Conservation (phyloP, 768 basidiomycete species). For the Mycena metata region DNA sequence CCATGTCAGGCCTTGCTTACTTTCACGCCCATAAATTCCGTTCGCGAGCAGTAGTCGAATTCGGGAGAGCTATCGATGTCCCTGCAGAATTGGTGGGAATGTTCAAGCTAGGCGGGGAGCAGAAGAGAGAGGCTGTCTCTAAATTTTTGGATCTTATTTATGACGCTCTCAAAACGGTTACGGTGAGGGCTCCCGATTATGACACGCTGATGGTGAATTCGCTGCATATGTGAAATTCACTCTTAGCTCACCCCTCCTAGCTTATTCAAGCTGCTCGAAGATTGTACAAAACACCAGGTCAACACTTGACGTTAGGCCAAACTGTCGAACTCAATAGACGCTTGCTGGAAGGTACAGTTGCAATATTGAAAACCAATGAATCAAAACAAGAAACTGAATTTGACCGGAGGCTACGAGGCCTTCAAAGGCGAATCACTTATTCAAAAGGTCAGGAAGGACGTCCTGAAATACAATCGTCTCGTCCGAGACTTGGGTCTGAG, state of each 20-base stretch:
- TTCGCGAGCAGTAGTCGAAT: constrained; percentile 96
- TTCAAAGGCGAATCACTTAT: constrained; percentile 95
- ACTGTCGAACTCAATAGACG: constrained; percentile 96
- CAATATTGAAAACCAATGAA: no score
- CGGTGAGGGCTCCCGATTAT: constrained; percentile 94
- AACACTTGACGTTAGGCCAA: constrained; percentile 93
- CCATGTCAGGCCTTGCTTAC: constrained; percentile 58
- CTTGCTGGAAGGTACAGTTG: constrained; percentile 78
- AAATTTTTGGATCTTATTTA: constrained; percentile 93
- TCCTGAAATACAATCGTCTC: constrained; percentile 90
- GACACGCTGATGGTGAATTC: constrained; percentile 93
- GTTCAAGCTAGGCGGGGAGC: constrained; percentile 89
- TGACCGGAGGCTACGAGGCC: constrained; percentile 67
- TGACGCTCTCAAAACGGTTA: constrained; percentile 95
- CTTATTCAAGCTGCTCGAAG: constrained; percentile 95
- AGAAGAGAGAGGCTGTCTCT: constrained; percentile 91
- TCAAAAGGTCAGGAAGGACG: constrained; percentile 80
- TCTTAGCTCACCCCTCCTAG: constrained; percentile 54
- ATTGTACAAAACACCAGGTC: constrained; percentile 93
- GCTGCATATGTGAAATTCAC: constrained; percentile 1
- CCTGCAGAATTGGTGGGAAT: constrained; percentile 86
- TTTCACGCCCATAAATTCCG: constrained; percentile 90
- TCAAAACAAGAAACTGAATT: no score
- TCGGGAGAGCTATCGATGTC: constrained; percentile 91
- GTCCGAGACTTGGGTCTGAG: constrained; percentile 91